Evolutionary conservation across 2,329 filamentous ascomycete species (phyloP).

Genomic region (Colletotrichum magnum): DNA sequence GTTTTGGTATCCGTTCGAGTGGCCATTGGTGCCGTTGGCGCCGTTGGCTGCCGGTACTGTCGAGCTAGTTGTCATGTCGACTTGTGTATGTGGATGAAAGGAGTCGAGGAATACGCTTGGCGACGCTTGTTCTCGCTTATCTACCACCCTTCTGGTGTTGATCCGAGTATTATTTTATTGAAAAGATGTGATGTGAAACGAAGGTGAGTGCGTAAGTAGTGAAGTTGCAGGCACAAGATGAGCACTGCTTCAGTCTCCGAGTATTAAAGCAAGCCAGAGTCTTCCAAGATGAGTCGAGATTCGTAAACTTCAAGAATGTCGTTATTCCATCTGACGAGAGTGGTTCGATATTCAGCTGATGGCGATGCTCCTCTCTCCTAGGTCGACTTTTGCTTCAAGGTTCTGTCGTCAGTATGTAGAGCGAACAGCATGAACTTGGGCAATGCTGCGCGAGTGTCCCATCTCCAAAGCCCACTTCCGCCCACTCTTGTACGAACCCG

Average conservation of each 20-base stretch:
- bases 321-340: background rate
- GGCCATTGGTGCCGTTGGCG: background rate
- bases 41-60: background rate
- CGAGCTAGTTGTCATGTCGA: constrained; percentile 24
- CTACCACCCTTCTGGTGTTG: rapidly evolving
- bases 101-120: too few species aligned
- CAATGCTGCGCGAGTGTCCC: too few species aligned
- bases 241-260: background rate
- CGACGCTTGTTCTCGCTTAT: too few species aligned
- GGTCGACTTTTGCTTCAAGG: too few species aligned
- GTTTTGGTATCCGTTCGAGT: background rate
- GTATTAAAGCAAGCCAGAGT: background rate
- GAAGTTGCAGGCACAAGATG: too few species aligned
- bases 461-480: background rate
- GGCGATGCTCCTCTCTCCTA: background rate
- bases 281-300: background rate
- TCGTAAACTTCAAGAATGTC: background rate
- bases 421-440: too few species aligned
- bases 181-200: too few species aligned
- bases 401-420: too few species aligned
- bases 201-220: background rate
- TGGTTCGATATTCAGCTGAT: constrained; percentile 27
- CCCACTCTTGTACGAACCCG: constrained; percentile 1
- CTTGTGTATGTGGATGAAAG: background rate
- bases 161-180: too few species aligned